Base-by-base conservation (phyloP, 1,284 basidiomycete species). In the Phellinidium pouzarii region DNA sequence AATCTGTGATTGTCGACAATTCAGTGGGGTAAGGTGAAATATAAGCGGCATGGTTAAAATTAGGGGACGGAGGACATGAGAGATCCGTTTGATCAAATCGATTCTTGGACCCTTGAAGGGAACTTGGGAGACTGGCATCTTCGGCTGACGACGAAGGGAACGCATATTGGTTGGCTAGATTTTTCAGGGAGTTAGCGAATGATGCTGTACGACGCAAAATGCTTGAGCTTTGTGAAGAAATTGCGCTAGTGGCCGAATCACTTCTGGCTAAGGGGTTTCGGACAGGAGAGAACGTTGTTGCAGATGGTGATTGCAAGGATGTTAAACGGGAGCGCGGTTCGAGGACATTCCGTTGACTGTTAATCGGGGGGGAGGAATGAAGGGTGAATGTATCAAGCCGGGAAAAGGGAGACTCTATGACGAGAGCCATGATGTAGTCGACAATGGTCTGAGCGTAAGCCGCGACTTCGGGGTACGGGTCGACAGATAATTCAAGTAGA, bases 401-500 rank as follows among this genome's bases (percentile, higher is more conserved):
- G 11, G 82, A 80, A 63, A 98, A 93, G 0, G 92, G 87, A 12
- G 90, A 93, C 60, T 93, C 89, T 20, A 97, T 72, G 12, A 99
- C 77, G 9, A 94, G 76, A 0, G 93, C 93, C 67, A 91, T 83
- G 61, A 97, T 79, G 64, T 94, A 96, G 69, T 99, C 95, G 43
- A 94, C 80, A 19, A 97, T 84, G 0, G 91, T 95, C 63, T 90
- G 86, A 0, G 94, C 94, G 63, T 91, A 82, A 5, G 87, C 84
- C 0, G 92, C 87, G 3, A 99, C 93, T 65, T 98, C 94, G 45
- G 87, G 82, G 64, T 95, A 92, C 0, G 94, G 89, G 64, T 99
- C 96, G 8, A 88, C 87, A 1, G 92, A 92, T 8, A 99, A 76
- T 67, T 98, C 94, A 51, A 98, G 75, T 8, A 99, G 76, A 2